These are phyloP conservation scores for Coffea canephora DNA, from an alignment of 257 asterid species.

Conservation along the genomic window DNA sequence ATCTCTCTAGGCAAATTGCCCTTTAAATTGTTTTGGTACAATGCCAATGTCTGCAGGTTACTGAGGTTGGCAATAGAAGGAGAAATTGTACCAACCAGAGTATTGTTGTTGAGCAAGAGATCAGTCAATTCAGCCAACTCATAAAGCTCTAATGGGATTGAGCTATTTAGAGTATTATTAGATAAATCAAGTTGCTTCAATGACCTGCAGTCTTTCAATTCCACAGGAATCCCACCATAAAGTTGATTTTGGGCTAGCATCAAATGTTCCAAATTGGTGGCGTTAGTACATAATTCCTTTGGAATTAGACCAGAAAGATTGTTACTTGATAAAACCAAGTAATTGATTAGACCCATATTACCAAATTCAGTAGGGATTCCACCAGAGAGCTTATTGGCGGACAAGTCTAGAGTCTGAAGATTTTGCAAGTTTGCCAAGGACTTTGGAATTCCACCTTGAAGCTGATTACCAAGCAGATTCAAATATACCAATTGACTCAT, in stretches of 20 bases:
- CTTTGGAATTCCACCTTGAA: slow-evolving; percentile 63
- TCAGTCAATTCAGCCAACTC: slow-evolving; percentile 58
- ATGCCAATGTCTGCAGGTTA: slow-evolving; percentile 61
- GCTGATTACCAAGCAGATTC: slow-evolving; percentile 67
- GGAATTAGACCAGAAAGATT: slow-evolving; percentile 69
- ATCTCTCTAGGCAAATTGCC: slow-evolving; percentile 69
- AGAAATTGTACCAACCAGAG: slow-evolving; percentile 60
- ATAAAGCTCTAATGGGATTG: slow-evolving; percentile 66
- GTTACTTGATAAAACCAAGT: slow-evolving; percentile 64
- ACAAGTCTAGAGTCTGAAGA: slow-evolving; percentile 61
- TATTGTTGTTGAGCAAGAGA: slow-evolving; percentile 77
- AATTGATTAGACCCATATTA: slow-evolving; percentile 39
- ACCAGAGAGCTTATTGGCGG: slow-evolving; percentile 63
- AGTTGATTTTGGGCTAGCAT: slow-evolving; percentile 57
- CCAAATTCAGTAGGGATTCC: slow-evolving; percentile 67
- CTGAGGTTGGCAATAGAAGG: slow-evolving; percentile 55
- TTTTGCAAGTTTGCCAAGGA: slow-evolving; percentile 40
- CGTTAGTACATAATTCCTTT: slow-evolving; percentile 46
- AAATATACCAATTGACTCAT: slow-evolving; percentile 48
- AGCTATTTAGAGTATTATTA: slow-evolving; percentile 64
- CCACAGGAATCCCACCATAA: slow-evolving; percentile 60
- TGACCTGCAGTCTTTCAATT: slow-evolving; percentile 47
- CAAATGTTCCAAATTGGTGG: slow-evolving; percentile 58
- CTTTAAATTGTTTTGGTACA: slow-evolving; percentile 59
- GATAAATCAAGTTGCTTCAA: slow-evolving; percentile 78